Evolutionary conservation across 768 basidiomycete species (phyloP).

Genomic region (Pleurotus pulmonarius): DNA sequence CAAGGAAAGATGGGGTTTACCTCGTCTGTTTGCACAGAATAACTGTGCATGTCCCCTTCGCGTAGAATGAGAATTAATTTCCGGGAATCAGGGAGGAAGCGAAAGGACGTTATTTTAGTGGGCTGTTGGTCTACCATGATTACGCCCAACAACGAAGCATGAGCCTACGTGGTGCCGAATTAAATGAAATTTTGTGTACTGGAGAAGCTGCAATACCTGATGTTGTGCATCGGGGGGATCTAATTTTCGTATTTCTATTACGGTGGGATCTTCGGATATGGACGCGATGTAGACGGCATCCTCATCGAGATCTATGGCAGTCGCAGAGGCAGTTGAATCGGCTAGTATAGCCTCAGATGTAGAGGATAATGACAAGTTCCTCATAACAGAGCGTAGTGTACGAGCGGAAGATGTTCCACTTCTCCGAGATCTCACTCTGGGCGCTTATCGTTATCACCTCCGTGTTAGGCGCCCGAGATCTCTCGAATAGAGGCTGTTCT

Average conservation of each 20-base stretch:
- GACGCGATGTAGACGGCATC: slow-evolving; percentile 55
- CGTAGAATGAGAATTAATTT: slow-evolving; percentile 63
- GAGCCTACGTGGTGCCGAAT: too few relatives aligned
- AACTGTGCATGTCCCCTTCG: slow-evolving; percentile 79
- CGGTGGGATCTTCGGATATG: slow-evolving; percentile 42
- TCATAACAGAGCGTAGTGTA: slow-evolving; percentile 32
- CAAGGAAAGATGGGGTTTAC: slow-evolving; percentile 29
- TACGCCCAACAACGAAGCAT: too few relatives aligned
- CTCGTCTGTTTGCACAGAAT: slow-evolving; percentile 49
- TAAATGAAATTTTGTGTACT: too few relatives aligned
- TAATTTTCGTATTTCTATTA: slow-evolving; percentile 57
- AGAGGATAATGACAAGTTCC: slow-evolving; percentile 50
- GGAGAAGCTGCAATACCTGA: neutral
- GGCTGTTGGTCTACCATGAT: neutral
- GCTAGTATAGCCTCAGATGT: slow-evolving; percentile 19
- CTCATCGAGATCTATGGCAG: slow-evolving; percentile 63
- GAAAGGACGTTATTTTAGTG: slow-evolving; percentile 57
- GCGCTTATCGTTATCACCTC: too few relatives aligned
- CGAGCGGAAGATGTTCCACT: too few relatives aligned
- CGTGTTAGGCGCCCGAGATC: too few relatives aligned
- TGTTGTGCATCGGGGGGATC: slow-evolving; percentile 1
- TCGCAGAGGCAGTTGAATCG: slow-evolving; percentile 34
- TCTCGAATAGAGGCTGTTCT: too few relatives aligned
- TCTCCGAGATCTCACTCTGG: too few relatives aligned
- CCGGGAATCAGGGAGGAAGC: slow-evolving; percentile 69